These are phyloP conservation scores for Neurospora tetrasperma DNA, from an alignment of 495 filamentous ascomycete species.

Conservation along the genomic window DNA sequence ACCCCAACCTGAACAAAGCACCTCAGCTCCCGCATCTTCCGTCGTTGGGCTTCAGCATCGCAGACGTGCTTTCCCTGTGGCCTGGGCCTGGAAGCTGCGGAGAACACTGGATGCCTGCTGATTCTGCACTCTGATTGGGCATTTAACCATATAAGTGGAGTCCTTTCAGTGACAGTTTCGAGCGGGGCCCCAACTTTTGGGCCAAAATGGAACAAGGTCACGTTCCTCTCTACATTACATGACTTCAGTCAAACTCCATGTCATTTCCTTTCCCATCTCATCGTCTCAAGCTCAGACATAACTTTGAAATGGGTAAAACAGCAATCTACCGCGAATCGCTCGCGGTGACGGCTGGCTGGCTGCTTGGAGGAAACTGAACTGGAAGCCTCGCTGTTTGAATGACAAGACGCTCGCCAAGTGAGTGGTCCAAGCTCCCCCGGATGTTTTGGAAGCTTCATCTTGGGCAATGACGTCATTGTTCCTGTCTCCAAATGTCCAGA, in stretches of 20 bases:
- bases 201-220: not conserved
- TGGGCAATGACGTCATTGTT: not conserved
- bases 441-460: not conserved
- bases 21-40: not conserved
- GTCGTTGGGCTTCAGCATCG: not conserved
- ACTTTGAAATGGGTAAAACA: not conserved
- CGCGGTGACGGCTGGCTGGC: not conserved
- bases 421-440: not conserved
- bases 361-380: not conserved
- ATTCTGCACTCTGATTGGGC: not conserved
- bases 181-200: not conserved
- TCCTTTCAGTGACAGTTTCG: not conserved
- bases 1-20: not conserved
- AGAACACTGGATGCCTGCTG: not conserved
- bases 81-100: not conserved
- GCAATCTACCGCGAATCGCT: not conserved
- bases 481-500: not conserved
- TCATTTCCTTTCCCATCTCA: not conserved
- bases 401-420: not conserved
- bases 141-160: not conserved
- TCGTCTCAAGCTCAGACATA: too few species aligned
- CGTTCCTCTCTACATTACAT: too few species aligned
- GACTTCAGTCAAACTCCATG: not conserved
- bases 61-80: not conserved
- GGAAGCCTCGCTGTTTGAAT: not conserved